A percentile compares a stretch with the other conserved stretches of the same genome.
These are phyloP conservation scores for Pseudogymnoascus sp. DNA, from an alignment of 2,329 filamentous ascomycete species.

Conservation along the genomic window DNA sequence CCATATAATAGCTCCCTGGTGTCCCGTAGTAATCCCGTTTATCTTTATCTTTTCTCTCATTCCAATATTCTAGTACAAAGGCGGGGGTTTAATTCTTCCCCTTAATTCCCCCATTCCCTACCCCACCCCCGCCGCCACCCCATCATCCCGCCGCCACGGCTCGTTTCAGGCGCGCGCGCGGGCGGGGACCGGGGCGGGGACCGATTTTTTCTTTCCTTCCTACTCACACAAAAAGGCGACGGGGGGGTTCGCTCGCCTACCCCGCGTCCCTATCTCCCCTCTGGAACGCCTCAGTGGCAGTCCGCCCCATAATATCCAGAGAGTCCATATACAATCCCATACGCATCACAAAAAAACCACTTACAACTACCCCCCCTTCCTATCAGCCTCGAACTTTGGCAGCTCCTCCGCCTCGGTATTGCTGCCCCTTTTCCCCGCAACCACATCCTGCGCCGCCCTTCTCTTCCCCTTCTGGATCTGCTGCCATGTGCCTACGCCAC, in stretches of 20 bases:
- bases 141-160: background rate
- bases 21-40: background rate
- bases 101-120: background rate
- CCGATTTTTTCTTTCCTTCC: background rate
- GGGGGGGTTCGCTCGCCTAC: background rate
- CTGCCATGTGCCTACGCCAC: slow-evolving; percentile 44
- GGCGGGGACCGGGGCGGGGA: too few species aligned
- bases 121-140: background rate
- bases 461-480: slow-evolving; percentile 48
- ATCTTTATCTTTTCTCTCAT: background rate
- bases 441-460: slow-evolving; percentile 27
- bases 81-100: background rate
- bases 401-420: background rate
- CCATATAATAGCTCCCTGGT: too few species aligned
- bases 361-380: background rate
- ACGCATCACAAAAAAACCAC: background rate
- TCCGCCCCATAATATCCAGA: background rate
- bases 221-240: slow-evolving; percentile 1
- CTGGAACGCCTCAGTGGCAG: background rate
- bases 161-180: background rate
- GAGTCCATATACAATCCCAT: background rate
- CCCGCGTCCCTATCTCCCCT: background rate
- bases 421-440: too few species aligned
- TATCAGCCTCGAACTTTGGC: background rate
- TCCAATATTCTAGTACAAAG: background rate